Evolutionary conservation across 2,329 filamentous ascomycete species (phyloP).

Genomic region (Clonostachys rosea): DNA sequence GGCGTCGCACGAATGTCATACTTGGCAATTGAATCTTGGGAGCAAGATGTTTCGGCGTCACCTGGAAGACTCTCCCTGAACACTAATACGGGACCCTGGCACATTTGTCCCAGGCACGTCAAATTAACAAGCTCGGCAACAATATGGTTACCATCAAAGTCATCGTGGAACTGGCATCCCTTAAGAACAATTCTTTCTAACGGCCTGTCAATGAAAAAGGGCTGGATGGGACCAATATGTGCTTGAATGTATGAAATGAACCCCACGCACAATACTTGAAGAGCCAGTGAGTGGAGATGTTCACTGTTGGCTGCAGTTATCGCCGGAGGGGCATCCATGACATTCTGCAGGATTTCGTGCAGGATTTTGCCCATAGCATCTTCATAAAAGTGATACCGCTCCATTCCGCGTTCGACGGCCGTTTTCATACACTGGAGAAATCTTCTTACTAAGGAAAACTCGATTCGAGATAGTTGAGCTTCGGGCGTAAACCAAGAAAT

Average conservation of each 20-base stretch:
- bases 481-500: too few species aligned
- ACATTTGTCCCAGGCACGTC: not conserved
- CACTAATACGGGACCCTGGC: not conserved
- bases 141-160: not conserved
- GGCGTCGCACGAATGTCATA: not conserved
- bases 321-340: too few species aligned
- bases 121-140: not conserved
- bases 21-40: not conserved
- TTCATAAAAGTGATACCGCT: not conserved
- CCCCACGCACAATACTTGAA: not conserved
- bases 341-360: not conserved
- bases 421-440: not conserved
- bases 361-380: not conserved
- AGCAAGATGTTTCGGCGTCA: too few species aligned
- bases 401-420: not conserved
- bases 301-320: too few species aligned
- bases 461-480: not conserved
- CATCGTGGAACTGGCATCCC: not conserved
- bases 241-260: not conserved
- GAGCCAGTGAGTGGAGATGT: not conserved
- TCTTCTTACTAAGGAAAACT: not conserved
- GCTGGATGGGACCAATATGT: not conserved
- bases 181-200: not conserved
- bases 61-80: not conserved
- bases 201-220: not conserved